Conservation (phyloP, 495 filamentous ascomycete genomes). For the Glonium stellatum region DNA sequence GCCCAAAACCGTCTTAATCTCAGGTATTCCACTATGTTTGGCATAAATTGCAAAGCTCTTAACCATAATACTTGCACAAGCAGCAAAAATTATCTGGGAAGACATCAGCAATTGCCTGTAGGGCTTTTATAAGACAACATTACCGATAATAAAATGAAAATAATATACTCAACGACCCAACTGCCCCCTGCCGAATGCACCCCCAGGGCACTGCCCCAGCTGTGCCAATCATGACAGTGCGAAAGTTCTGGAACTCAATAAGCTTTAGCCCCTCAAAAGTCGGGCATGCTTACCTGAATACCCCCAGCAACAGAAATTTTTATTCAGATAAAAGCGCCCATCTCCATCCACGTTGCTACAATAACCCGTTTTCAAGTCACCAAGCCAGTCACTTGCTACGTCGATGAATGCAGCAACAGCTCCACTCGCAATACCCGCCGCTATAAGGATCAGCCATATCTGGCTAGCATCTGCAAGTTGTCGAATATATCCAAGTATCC, state of each 20-base stretch:
- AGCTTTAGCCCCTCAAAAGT: not conserved
- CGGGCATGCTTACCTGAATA: slow-evolving; percentile 57
- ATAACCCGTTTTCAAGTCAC: slow-evolving; percentile 87
- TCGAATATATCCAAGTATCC: slow-evolving; percentile 63
- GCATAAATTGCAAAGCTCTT: slow-evolving; percentile 80
- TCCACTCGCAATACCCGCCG: slow-evolving; percentile 72
- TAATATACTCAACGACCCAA: slow-evolving; percentile 77
- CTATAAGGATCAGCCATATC: slow-evolving; percentile 82
- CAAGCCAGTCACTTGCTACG: slow-evolving; percentile 89
- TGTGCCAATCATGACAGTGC: slow-evolving; percentile 75
- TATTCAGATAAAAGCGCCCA: slow-evolving; percentile 83
- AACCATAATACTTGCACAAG: slow-evolving; percentile 71
- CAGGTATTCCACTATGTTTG: slow-evolving; percentile 92
- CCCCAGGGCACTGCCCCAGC: slow-evolving; percentile 72
- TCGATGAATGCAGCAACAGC: slow-evolving; percentile 82
- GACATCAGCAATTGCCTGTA: slow-evolving; percentile 13
- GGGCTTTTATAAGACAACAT: slow-evolving; percentile 14
- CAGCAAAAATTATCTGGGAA: slow-evolving; percentile 67
- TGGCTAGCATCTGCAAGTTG: slow-evolving; percentile 76
- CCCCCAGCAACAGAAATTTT: slow-evolving; percentile 86
- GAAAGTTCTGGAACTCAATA: slow-evolving; percentile 45
- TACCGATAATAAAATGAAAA: slow-evolving; percentile 79
- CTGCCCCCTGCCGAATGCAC: slow-evolving; percentile 56
- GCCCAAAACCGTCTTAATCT: slow-evolving; percentile 94
- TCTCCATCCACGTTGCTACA: slow-evolving; percentile 68